Conservation (phyloP, 176 grass and related monocot species). For the Zea luxurians region DNA sequence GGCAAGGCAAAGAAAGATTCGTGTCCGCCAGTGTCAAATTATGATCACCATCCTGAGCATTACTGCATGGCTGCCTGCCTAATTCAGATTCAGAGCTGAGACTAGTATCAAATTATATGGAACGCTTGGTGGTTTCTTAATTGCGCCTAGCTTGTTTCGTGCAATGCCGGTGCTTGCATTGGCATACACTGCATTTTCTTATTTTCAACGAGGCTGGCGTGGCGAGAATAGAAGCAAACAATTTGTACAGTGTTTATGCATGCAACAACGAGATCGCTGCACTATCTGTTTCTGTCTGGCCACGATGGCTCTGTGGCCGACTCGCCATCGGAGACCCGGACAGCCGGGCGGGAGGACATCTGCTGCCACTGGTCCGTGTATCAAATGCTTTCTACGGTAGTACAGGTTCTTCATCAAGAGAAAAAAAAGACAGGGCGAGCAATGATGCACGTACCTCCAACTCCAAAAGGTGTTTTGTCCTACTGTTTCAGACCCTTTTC, state of each 20-base stretch:
- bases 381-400: constrained; percentile 34
- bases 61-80: background rate
- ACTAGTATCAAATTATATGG: background rate
- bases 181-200: background rate
- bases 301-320: background rate
- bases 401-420: constrained; percentile 24
- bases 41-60: background rate
- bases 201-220: background rate
- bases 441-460: constrained; percentile 37
- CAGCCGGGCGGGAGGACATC: too few species aligned
- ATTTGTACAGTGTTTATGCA: background rate
- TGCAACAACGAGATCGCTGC: background rate
- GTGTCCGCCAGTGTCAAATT: background rate
- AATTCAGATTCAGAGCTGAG: background rate
- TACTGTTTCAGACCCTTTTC: constrained; percentile 3
- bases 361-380: constrained; percentile 9
- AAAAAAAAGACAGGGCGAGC: constrained; percentile 27
- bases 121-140: background rate
- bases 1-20: constrained; percentile 36
- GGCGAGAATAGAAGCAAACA: too few species aligned
- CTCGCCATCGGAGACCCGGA: too few species aligned
- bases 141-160: background rate
- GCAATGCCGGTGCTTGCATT: background rate
- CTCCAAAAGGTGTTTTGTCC: constrained; percentile 29
- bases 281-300: background rate